Conservation (phyloP, 2,329 filamentous ascomycete genomes). For the Hymenoscyphus infarciens region DNA sequence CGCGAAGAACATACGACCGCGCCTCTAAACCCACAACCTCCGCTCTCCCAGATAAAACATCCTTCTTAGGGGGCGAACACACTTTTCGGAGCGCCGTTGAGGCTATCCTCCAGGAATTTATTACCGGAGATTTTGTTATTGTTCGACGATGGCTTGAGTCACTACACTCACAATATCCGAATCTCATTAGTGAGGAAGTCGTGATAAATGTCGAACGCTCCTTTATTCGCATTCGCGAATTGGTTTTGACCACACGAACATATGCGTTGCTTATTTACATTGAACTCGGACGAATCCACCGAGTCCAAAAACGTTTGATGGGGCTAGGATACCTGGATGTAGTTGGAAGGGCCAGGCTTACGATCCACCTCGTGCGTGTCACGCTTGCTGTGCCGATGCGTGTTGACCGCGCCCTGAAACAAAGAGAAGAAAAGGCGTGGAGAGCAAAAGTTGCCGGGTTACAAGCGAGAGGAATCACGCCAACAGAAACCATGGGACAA, state of each 20-base stretch:
- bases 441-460: slow-evolving; percentile 37
- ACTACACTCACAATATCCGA: slow-evolving; percentile 37
- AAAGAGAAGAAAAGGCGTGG: slow-evolving; percentile 38
- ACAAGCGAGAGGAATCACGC: slow-evolving; percentile 35
- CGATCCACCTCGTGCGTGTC: slow-evolving; percentile 39
- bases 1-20: slow-evolving; percentile 38
- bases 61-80: slow-evolving; percentile 38
- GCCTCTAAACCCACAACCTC: slow-evolving; percentile 33
- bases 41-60: slow-evolving; percentile 33
- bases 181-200: slow-evolving; percentile 37
- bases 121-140: slow-evolving; percentile 39
- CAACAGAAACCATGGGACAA: slow-evolving; percentile 29
- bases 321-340: slow-evolving; percentile 39
- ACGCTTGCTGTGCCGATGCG: slow-evolving; percentile 40
- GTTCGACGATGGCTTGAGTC: slow-evolving; percentile 37
- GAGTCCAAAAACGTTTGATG: slow-evolving; percentile 39
- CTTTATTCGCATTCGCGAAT: slow-evolving; percentile 37
- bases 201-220: slow-evolving; percentile 37
- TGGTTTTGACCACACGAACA: slow-evolving; percentile 38
- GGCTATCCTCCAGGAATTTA: slow-evolving; percentile 39
- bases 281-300: slow-evolving; percentile 39
- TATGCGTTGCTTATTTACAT: slow-evolving; percentile 40
- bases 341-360: slow-evolving; percentile 36
- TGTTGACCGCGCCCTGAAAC: slow-evolving; percentile 39
- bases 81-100: slow-evolving; percentile 39